Conservation (phyloP, 805 yeast genomes). For the Kurtzmaniella cleridarum region DNA sequence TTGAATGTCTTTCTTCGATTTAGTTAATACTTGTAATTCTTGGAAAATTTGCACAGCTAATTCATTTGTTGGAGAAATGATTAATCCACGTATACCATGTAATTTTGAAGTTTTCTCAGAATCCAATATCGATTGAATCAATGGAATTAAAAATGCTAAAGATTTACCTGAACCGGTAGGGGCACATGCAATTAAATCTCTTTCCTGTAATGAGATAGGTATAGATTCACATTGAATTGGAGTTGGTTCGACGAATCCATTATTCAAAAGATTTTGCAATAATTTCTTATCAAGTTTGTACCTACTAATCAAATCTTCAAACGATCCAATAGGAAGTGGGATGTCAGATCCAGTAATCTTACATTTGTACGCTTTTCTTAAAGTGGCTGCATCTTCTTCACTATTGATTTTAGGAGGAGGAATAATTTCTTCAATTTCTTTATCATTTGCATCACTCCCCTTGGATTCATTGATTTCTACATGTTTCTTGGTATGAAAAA, state of each 20-base stretch:
- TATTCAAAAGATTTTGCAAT: constrained; percentile 56
- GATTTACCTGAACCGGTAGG: constrained; percentile 99
- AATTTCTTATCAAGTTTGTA: constrained; percentile 59
- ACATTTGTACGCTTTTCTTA: constrained; percentile 57
- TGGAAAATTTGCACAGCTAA: constrained; percentile 80
- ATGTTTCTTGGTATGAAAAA: constrained; percentile 60
- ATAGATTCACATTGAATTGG: constrained; percentile 90
- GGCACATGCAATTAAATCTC: constrained; percentile 89
- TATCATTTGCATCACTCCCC: constrained; percentile 18
- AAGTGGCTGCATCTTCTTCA: constrained; percentile 52
- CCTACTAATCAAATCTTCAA: constrained; percentile 69
- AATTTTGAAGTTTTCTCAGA: constrained; percentile 21
- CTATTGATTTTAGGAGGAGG: constrained; percentile 43
- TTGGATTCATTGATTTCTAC: constrained; percentile 17
- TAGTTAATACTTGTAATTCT: constrained; percentile 55
- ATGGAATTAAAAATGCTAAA: constrained; percentile 79
- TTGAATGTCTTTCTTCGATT: constrained; percentile 40
- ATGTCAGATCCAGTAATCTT: constrained; percentile 80
- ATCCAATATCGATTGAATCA: constrained; percentile 49
- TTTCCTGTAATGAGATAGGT: constrained; percentile 61
- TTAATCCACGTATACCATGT: constrained; percentile 63
- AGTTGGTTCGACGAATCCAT: constrained; percentile 81
- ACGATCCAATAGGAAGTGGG: constrained; percentile 89
- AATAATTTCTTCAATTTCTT: constrained; percentile 23
- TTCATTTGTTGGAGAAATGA: constrained; percentile 93